Evolutionary conservation across 208 protist genomes (phyloP).

Genomic region (Leishmania lainsoni): DNA sequence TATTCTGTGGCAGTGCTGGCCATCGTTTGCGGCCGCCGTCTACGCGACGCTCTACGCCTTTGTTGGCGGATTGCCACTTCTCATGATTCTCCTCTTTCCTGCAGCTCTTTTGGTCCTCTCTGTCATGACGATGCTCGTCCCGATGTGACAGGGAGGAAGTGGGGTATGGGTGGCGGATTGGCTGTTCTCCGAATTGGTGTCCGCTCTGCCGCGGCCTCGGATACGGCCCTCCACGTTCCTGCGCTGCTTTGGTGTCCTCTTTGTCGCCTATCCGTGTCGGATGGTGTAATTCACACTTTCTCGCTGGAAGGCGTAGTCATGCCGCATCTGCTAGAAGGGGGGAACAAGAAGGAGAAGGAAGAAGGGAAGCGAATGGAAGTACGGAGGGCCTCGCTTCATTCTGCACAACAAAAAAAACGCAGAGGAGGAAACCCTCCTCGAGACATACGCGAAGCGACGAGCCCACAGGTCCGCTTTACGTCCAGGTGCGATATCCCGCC

Average conservation of each 20-base stretch:
- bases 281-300: not conserved
- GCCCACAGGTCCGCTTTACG: not conserved
- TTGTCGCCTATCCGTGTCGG: not conserved
- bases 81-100: slow-evolving; percentile 65
- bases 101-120: slow-evolving; percentile 23
- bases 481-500: not conserved
- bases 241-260: not conserved
- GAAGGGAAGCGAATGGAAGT: not conserved
- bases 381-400: not conserved
- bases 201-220: not conserved
- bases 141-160: not conserved
- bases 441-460: not conserved
- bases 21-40: slow-evolving; percentile 28
- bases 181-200: not conserved
- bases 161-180: not conserved
- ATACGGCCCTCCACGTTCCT: not conserved
- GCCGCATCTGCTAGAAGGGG: not conserved
- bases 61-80: slow-evolving; percentile 56
- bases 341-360: not conserved
- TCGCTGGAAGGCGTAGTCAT: not conserved
- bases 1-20: slow-evolving; percentile 48
- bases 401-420: not conserved
- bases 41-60: slow-evolving; percentile 63
- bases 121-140: slow-evolving; percentile 2
- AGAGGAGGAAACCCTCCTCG: not conserved